Evolutionary conservation across 768 basidiomycete genomes (phyloP), one percentile per base, ranked within the genome.

Genomic region (Kwoniella bestiolae): DNA sequence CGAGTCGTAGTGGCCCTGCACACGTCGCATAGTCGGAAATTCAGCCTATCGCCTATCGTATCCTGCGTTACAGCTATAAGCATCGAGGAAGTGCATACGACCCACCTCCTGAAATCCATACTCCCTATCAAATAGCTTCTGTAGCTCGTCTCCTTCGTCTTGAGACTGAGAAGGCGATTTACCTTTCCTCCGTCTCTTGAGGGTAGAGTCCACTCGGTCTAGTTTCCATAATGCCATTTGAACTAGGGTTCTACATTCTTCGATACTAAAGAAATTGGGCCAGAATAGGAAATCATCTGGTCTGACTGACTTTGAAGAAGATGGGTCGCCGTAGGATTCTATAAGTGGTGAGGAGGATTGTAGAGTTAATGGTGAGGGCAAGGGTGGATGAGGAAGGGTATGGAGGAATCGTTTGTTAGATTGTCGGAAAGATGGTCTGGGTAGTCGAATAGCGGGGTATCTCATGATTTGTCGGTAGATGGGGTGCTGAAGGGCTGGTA

Each of bases 1-100:
- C n/a, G 90, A 89, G 76, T 94, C 93, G 69, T 87, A 94, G 78
- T 95, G 93, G 23, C 91, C 91, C 92, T 94, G 53, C n/a, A n/a
- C n/a, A n/a, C n/a, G n/a, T n/a, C n/a, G n/a, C n/a, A n/a, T n/a
- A n/a, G n/a, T n/a, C n/a, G n/a, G n/a, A n/a, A n/a, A n/a, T n/a
- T n/a, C n/a, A n/a, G n/a, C n/a, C n/a, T n/a, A n/a, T n/a, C n/a
- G n/a, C n/a, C n/a, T n/a, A n/a, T n/a, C n/a, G n/a, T n/a, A n/a
- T n/a, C n/a, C n/a, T n/a, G n/a, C n/a, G n/a, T 45, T 26, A 5
- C 21, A 32, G 25, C 35, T 14, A n/a, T n/a, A n/a, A n/a, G n/a
- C n/a, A n/a, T n/a, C n/a, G n/a, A n/a, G n/a, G n/a, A n/a, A n/a
- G n/a, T n/a, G n/a, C n/a, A n/a, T n/a, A n/a, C n/a, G n/a, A n/a